phyloP scores from a whole-genome alignment of 371 early-diverging fungal genomes.

The Cokeromyces recurvatus region DNA sequence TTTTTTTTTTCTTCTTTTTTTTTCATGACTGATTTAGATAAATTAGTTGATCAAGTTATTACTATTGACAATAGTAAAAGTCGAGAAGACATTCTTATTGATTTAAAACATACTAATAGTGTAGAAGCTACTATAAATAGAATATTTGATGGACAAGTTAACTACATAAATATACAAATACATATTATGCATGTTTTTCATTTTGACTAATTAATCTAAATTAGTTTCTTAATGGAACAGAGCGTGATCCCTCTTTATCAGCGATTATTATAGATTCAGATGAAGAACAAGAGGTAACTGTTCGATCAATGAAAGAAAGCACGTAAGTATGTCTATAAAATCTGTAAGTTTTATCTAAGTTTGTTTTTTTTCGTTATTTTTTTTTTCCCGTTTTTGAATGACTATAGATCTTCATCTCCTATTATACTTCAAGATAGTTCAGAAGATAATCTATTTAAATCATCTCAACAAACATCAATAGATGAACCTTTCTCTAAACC shows the following conservation, averaged over 20 bases:
- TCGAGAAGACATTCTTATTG: constrained; percentile 33
- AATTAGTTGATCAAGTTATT: constrained; percentile 25
- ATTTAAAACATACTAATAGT: constrained; percentile 38
- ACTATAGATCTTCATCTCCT: neutral
- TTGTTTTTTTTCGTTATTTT: neutral
- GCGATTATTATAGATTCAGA: constrained; percentile 20
- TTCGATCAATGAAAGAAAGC: too few relatives aligned
- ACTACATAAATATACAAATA: neutral
- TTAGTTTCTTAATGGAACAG: constrained; percentile 3
- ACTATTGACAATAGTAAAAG: constrained; percentile 16
- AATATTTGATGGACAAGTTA: constrained; percentile 47
- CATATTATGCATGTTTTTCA: neutral
- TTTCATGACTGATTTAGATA: constrained; percentile 4
- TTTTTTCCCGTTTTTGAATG: neutral
- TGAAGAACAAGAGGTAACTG: constrained; percentile 8
- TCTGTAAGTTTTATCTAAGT: too few relatives aligned
- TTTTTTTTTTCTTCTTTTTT: neutral
- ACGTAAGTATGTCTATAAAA: too few relatives aligned
- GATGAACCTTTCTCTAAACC: too few relatives aligned
- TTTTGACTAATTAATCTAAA: neutral
- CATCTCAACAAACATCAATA: too few relatives aligned
- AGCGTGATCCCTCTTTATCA: constrained; percentile 1
- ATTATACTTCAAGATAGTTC: neutral
- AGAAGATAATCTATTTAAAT: neutral
- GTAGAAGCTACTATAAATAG: constrained; percentile 50